Base-by-base conservation (phyloP, 2,329 filamentous ascomycete genomes). In the Fusarium buharicum region DNA sequence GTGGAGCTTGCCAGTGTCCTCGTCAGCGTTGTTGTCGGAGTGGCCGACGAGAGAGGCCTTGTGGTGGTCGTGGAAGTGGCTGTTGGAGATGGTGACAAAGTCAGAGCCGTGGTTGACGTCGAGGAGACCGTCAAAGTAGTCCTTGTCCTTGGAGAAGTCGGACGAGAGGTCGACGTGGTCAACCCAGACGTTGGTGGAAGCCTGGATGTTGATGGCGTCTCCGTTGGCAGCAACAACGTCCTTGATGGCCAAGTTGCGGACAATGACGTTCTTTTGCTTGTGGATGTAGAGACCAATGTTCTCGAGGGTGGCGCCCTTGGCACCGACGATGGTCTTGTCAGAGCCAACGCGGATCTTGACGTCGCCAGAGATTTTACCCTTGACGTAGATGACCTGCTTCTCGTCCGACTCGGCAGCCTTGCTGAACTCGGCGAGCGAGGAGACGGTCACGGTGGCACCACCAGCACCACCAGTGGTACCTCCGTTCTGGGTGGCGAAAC, bases 51-150 rank as follows among this genome's bases (percentile, higher is more conserved):
- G 79, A 1, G 83, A 85, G 31, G 79, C 82, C 75, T 88, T 88
- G 77, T 79, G 87, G 71, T 76, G 74, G 75, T 78, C 57, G 72
- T 71, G 69, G 59, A 71, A 13, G 66, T 53, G 64, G 27, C 60
- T 71, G 66, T 70, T 71, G 57, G 68, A 76, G 57, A 84, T 71
- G 52, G 82, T 89, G 54, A 89, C 73, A 69, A 77, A 90, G 76
- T 90, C 86, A 10, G 82, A 78, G 41, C 79, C 88, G 75, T 89
- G 87, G 45, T 83, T 88, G 46, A 82, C 76, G 67, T 90, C 88
- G 41, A 87, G 75, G 2, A 90, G 82, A 28, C 88, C 88, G 53
- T 90, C 88, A 70, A 88, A 90, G 77, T 84, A 88, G 77, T 91
- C 86, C 77, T 90, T 90, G 78, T 81, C 85, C 71, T 84, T 78